phyloP scores from a whole-genome alignment of 2,329 filamentous ascomycete species.

The Diaporthe capsici region DNA sequence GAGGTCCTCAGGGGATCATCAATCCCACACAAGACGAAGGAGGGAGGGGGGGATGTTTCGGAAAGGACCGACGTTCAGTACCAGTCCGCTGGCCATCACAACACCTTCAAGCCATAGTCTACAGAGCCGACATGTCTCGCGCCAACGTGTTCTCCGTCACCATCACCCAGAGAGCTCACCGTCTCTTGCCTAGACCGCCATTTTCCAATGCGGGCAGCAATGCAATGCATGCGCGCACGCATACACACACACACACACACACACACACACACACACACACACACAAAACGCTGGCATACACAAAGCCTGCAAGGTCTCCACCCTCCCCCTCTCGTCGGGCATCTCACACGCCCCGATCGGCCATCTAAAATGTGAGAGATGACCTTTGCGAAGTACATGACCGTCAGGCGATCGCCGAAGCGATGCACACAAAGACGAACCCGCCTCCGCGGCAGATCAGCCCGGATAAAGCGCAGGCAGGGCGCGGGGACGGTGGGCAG shows the following conservation, averaged over 20 bases:
- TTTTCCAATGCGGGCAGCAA: background rate
- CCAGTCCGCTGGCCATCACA: background rate
- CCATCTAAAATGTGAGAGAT: background rate
- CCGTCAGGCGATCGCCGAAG: background rate
- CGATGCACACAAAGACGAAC: background rate
- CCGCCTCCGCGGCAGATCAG: constrained; percentile 26
- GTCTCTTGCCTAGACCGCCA: constrained; percentile 2
- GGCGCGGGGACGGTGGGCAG: background rate
- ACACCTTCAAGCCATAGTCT: background rate
- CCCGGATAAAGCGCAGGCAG: background rate
- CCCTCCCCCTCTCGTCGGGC: background rate
- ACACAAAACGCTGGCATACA: background rate
- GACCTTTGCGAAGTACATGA: background rate
- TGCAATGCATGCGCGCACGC: background rate
- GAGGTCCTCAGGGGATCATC: background rate
- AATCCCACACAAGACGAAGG: background rate
- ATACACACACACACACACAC: background rate
- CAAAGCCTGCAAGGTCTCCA: background rate
- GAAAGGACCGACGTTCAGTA: background rate
- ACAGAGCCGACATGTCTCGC: background rate
- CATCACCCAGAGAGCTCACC: background rate
- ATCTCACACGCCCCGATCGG: constrained; percentile 5
- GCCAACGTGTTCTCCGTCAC: background rate
- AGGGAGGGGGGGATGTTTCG: too few species aligned
- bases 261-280: background rate